phyloP scores from a whole-genome alignment of 2,329 filamentous ascomycete genomes.

The Alternaria brassicicola region DNA sequence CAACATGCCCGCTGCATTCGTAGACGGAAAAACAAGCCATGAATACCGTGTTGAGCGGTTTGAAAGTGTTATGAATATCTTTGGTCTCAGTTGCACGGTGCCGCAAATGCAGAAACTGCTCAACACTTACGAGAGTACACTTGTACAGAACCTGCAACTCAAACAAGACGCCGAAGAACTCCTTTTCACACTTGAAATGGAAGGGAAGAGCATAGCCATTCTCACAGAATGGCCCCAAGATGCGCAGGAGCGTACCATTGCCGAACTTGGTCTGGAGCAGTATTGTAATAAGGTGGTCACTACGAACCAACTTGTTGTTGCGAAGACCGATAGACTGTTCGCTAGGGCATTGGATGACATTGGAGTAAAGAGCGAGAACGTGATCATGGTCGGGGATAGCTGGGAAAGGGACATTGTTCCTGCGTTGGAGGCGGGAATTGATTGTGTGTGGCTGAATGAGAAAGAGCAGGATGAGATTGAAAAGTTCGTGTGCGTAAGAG shows the following conservation, averaged over 20 bases:
- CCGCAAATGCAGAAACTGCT: neutral
- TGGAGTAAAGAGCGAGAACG: constrained; percentile 1
- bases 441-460: neutral
- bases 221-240: constrained; percentile 58
- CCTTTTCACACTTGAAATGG: constrained; percentile 10
- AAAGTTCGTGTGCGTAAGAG: neutral
- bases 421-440: neutral
- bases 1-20: constrained; percentile 51
- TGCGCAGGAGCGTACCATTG: constrained; percentile 54
- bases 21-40: constrained; percentile 53
- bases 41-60: constrained; percentile 54
- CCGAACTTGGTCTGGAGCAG: constrained; percentile 37
- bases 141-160: neutral
- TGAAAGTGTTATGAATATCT: neutral
- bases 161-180: neutral
- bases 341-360: constrained; percentile 17
- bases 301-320: constrained; percentile 39
- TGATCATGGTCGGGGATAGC: constrained; percentile 17
- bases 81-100: neutral
- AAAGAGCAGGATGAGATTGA: neutral
- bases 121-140: neutral
- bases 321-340: constrained; percentile 35
- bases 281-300: constrained; percentile 44
- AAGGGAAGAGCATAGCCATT: constrained; percentile 50
- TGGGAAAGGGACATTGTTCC: constrained; percentile 5